Conservation (phyloP, 2,329 filamentous ascomycete genomes). For the Lasiodiplodia hormozganensis region DNA sequence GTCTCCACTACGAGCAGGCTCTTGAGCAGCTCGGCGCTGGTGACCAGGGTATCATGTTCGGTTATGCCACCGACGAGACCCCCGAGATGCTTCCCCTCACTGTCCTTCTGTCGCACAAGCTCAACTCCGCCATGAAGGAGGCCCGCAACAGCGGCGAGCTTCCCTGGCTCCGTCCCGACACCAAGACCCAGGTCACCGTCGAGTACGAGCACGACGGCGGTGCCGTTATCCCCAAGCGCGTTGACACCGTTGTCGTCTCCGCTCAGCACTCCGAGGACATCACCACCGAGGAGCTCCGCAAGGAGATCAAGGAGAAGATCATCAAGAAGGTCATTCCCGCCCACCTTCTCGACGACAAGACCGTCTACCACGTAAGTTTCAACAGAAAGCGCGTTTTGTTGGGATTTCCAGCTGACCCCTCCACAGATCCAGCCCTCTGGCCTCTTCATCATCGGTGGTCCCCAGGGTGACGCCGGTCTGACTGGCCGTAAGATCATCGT, state of each 20-base stretch:
- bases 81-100: slow-evolving; percentile 96
- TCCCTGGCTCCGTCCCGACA: slow-evolving; percentile 96
- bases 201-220: slow-evolving; percentile 98
- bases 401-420: slow-evolving; percentile 30
- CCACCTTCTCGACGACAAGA: slow-evolving; percentile 90
- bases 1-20: slow-evolving; percentile 96
- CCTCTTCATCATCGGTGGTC: slow-evolving; percentile 98
- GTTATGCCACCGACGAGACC: slow-evolving; percentile 99
- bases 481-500: slow-evolving; percentile 99
- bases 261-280: slow-evolving; percentile 92
- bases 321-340: slow-evolving; percentile 93
- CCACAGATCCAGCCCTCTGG: slow-evolving; percentile 89
- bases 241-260: slow-evolving; percentile 96
- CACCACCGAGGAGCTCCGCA: slow-evolving; percentile 88
- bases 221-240: slow-evolving; percentile 88
- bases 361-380: slow-evolving; percentile 84
- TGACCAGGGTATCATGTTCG: slow-evolving; percentile 99
- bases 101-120: slow-evolving; percentile 92
- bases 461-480: slow-evolving; percentile 97
- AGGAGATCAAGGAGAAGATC: slow-evolving; percentile 97
- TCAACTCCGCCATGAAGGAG: slow-evolving; percentile 92
- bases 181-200: slow-evolving; percentile 99
- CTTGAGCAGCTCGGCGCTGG: slow-evolving; percentile 97
- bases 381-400: no score
- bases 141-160: slow-evolving; percentile 87